Evolutionary conservation across 176 grass and related monocot species (phyloP).

Genomic region (Aegilops longissima): DNA sequence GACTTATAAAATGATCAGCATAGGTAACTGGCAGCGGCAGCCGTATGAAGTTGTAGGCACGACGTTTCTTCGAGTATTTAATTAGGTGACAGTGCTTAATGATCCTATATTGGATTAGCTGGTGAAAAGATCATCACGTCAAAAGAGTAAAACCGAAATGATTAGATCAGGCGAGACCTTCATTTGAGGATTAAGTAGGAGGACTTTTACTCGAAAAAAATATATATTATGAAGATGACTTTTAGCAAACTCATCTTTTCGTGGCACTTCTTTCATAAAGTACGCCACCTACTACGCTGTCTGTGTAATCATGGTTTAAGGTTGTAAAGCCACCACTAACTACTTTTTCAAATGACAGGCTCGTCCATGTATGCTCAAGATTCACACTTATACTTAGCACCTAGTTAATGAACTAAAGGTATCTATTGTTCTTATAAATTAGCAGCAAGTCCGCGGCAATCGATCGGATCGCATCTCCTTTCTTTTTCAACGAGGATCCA

Average conservation of each 20-base stretch:
- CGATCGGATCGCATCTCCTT: background rate
- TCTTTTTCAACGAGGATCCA: too few species aligned
- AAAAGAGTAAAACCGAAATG: background rate
- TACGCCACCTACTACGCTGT: background rate
- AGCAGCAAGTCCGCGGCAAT: background rate
- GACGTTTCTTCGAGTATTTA: background rate
- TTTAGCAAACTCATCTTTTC: background rate
- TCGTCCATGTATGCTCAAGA: background rate
- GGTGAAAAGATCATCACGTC: background rate
- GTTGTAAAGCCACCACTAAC: constrained; percentile 3
- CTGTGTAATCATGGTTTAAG: constrained; percentile 3
- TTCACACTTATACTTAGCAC: background rate
- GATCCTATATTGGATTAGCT: background rate
- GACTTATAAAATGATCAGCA: background rate
- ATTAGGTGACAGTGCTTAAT: background rate
- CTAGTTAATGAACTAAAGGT: constrained; percentile 13
- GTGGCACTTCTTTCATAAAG: constrained; percentile 20
- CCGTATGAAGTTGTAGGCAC: background rate
- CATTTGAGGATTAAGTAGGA: constrained; percentile 35
- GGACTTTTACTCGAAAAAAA: too few species aligned
- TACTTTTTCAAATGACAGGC: background rate
- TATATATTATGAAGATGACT: background rate
- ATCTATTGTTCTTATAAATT: background rate
- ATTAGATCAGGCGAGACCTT: constrained; percentile 13
- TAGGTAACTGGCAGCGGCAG: too few species aligned